These are phyloP conservation scores for Acacia concinna DNA, from an alignment of 331 rosid genomes.

Conservation along the genomic window DNA sequence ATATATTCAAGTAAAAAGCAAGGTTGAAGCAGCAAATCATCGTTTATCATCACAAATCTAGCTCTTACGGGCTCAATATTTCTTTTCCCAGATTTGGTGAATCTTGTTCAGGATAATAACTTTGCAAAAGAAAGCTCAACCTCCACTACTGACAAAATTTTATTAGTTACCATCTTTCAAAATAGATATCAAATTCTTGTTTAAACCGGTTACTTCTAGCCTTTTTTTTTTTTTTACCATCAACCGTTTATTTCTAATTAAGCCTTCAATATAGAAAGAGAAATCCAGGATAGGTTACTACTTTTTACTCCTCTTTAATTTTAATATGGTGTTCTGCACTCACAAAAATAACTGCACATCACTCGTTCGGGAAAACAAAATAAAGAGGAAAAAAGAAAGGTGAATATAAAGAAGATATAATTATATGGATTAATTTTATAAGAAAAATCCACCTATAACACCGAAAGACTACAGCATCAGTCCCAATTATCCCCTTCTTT, in stretches of 20 bases:
- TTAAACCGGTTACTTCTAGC: background rate
- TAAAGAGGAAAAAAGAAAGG: background rate
- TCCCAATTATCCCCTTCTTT: background rate
- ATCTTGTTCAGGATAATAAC: background rate
- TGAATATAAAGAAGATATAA: background rate
- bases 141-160: background rate
- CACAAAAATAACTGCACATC: background rate
- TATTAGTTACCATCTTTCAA: background rate
- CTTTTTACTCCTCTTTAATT: background rate
- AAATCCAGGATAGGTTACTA: background rate
- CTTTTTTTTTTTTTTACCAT: no score
- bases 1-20: background rate
- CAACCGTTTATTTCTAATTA: background rate
- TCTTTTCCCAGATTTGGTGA: conserved; percentile 12
- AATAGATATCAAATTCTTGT: background rate
- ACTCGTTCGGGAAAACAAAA: background rate
- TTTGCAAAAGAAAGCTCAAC: background rate
- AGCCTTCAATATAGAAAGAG: background rate
- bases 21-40: background rate
- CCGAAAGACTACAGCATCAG: background rate
- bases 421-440: background rate
- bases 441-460: background rate
- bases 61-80: background rate
- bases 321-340: background rate
- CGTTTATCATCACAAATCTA: background rate